Percentiles rank a stretch among this genome's conserved stretches.
Conservation (phyloP, 805 yeast species). For the Ascoidea asiatica region DNA sequence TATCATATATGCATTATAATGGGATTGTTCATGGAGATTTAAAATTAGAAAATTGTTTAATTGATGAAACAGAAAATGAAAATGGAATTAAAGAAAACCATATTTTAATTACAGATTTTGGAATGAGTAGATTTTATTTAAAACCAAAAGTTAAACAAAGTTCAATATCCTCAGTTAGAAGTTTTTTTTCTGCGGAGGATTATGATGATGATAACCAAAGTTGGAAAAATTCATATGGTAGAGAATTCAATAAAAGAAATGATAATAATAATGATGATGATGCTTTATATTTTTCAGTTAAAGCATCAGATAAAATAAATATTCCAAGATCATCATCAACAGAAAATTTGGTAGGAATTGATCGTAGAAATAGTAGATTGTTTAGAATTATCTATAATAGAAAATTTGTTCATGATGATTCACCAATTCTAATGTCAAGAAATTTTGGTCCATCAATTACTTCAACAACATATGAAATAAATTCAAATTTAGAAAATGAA, state of each 20-base stretch:
- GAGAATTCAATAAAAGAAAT: background rate
- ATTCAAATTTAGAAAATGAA: background rate
- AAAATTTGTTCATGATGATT: slow-evolving; percentile 19
- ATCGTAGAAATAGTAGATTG: slow-evolving; percentile 7
- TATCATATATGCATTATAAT: slow-evolving; percentile 49
- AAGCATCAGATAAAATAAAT: slow-evolving; percentile 14
- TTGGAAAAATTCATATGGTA: slow-evolving; percentile 1
- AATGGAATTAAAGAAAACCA: slow-evolving; percentile 17
- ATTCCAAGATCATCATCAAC: slow-evolving; percentile 22
- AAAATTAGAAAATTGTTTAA: slow-evolving; percentile 67
- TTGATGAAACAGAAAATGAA: slow-evolving; percentile 26
- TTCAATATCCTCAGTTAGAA: slow-evolving; percentile 8
- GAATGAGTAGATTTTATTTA: slow-evolving; percentile 41
- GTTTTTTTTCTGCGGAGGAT: background rate
- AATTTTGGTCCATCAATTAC: slow-evolving; percentile 18
- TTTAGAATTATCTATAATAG: slow-evolving; percentile 16
- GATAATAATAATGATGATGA: background rate
- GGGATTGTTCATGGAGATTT: slow-evolving; percentile 72
- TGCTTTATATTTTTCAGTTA: background rate
- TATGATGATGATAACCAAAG: background rate
- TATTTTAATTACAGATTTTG: slow-evolving; percentile 75
- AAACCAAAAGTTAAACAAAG: slow-evolving; percentile 6
- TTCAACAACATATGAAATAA: slow-evolving; percentile 8
- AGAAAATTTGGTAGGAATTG: slow-evolving; percentile 6
- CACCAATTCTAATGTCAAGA: slow-evolving; percentile 16